These are phyloP conservation scores for Alternaria arborescens DNA, from an alignment of 2,329 filamentous ascomycete genomes.

Conservation along the genomic window DNA sequence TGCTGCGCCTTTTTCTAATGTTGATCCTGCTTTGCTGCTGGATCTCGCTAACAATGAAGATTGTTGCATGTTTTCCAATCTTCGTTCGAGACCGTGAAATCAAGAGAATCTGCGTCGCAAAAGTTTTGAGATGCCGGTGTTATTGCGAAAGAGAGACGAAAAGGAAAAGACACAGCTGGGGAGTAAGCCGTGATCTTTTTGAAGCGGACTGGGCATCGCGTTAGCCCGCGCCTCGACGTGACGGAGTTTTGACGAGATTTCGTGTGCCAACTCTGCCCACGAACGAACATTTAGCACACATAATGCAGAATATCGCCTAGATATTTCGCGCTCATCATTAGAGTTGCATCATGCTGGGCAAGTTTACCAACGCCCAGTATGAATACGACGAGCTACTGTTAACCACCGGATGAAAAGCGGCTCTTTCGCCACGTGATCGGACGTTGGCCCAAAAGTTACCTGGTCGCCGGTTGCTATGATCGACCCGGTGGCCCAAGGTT, in stretches of 20 bases:
- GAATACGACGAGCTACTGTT: neutral
- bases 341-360: neutral
- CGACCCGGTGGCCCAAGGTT: slow-evolving; percentile 8
- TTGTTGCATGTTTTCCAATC: no score
- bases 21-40: no score
- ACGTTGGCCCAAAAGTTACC: neutral
- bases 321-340: no score
- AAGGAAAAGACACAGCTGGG: no score
- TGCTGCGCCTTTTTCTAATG: no score
- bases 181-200: no score
- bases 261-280: neutral
- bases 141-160: no score
- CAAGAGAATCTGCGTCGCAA: no score
- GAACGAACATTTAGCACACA: neutral
- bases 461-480: slow-evolving; percentile 2
- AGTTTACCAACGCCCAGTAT: neutral
- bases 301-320: neutral
- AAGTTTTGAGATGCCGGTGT: no score
- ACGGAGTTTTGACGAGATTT: no score
- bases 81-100: no score
- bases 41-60: no score
- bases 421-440: neutral
- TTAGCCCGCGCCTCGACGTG: neutral
- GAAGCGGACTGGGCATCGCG: neutral
- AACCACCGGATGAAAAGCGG: slow-evolving; percentile 14